Base-by-base conservation (phyloP, 441 rosid species). In the Raphanus hybrid region DNA sequence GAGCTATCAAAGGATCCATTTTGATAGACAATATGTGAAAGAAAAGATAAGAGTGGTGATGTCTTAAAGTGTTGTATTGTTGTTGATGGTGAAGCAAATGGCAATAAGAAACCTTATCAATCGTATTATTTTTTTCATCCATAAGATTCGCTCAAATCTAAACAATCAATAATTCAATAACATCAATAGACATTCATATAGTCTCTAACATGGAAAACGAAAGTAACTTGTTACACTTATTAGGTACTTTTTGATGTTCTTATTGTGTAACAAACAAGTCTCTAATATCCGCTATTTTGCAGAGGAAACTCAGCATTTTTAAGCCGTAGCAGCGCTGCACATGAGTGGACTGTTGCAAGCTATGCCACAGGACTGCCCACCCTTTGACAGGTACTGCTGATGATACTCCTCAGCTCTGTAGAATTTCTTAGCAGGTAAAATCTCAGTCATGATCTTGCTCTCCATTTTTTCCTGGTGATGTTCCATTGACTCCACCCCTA, bases 301-400 rank as follows among this genome's bases (percentile, higher is more conserved):
- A 50, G 58, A 52, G 20, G 58, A 52, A 48, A 15, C 58, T 52
- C 58, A 52, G 58, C 58, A 52, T 15, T 6, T 14, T 52, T 52
- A 52, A 52, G 58, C 58, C 20, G 58, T 52, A 52, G 58, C 58
- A 52, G 58, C 58, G 58, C 58, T 52, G 58, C 58, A 52, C 58
- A 52, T 52, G 58, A 52, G 58, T 52, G 58, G 58, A 52, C 58
- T 52, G 9, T 52, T 52, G 9, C 58, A 52, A 9, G 58, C 58
- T 52, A 52, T 52, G 58, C 58, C 58, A 52, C 58, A 52, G 58
- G 58, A 52, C 26, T 86, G 88, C 3, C 98, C 98, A 0, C 98
- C 98, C 82, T 92, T 92, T 0, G 80, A 90, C 2, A 94, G 97
- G 81, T 89, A 94, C 71, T 88, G 92, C 85, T 94, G 98, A 81